Evolutionary conservation across 176 grass and related monocot species (phyloP).

Genomic region (Avena eriantha): DNA sequence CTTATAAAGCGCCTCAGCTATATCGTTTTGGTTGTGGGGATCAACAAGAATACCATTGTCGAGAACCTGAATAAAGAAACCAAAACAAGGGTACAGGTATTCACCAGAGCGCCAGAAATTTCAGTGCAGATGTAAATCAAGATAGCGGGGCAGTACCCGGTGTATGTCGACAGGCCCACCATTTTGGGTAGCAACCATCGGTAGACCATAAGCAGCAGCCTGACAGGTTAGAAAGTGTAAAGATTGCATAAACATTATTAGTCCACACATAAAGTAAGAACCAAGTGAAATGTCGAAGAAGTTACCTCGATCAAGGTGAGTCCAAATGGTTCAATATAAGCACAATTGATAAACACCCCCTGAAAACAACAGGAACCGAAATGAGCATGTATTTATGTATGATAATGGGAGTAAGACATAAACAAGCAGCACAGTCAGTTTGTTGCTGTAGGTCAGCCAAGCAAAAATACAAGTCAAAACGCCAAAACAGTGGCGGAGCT

Average conservation of each 20-base stretch:
- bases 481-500: neutral
- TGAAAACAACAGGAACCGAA: conserved; percentile 50
- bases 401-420: neutral
- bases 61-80: conserved; percentile 60
- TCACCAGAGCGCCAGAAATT: conserved; percentile 33
- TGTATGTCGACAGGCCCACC: conserved; percentile 88
- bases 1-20: conserved; percentile 79
- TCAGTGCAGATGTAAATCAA: conserved; percentile 31
- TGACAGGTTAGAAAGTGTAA: conserved; percentile 49
- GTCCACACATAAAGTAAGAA: conserved; percentile 16
- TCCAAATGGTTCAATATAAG: conserved; percentile 97
- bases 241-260: conserved; percentile 33
- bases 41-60: conserved; percentile 88
- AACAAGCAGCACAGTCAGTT: conserved; percentile 25
- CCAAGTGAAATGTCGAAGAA: conserved; percentile 29
- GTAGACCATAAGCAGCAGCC: conserved; percentile 91
- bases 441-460: neutral
- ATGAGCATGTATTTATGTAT: conserved; percentile 16
- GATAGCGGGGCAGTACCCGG: conserved; percentile 46
- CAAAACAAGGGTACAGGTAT: conserved; percentile 11
- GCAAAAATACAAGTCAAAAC: neutral
- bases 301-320: conserved; percentile 99
- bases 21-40: conserved; percentile 83
- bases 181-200: conserved; percentile 83
- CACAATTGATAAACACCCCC: conserved; percentile 99